A percentile compares a stretch with the other conserved stretches of the same genome.
Evolutionary conservation across 208 protist species (phyloP).

Genomic region (Entamoeba histolytica): DNA sequence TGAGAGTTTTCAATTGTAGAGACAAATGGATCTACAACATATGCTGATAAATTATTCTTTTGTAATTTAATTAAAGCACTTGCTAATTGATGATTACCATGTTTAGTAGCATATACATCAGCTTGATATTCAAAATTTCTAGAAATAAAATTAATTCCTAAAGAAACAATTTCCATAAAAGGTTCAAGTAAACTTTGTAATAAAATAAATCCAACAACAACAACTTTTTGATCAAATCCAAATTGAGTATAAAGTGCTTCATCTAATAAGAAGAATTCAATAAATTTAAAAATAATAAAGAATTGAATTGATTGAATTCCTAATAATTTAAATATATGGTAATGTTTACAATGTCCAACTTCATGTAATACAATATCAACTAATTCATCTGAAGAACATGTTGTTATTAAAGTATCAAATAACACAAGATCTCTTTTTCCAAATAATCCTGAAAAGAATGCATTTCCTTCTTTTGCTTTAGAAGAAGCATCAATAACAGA

Average conservation of each 20-base stretch:
- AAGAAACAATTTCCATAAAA: neutral
- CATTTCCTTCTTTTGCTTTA: neutral
- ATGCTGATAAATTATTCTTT: neutral
- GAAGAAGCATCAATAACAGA: neutral
- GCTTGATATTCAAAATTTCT: neutral
- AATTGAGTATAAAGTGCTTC: neutral
- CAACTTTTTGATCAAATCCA: neutral
- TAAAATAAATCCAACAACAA: neutral
- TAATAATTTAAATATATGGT: neutral
- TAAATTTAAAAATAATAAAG: neutral
- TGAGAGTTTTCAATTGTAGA: neutral
- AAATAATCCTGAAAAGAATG: constrained; percentile 4
- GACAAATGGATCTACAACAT: neutral
- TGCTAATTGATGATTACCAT: neutral
- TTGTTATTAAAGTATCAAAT: neutral
- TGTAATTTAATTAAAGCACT: neutral
- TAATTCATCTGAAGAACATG: neutral
- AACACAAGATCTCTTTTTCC: neutral
- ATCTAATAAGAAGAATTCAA: neutral
- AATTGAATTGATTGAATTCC: neutral
- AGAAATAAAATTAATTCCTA: neutral
- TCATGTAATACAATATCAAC: neutral
- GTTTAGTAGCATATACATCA: neutral
- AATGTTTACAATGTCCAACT: neutral
- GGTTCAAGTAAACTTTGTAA: neutral